These are phyloP conservation scores for Solanum etuberosum DNA, from an alignment of 257 asterid species.

Conservation along the genomic window DNA sequence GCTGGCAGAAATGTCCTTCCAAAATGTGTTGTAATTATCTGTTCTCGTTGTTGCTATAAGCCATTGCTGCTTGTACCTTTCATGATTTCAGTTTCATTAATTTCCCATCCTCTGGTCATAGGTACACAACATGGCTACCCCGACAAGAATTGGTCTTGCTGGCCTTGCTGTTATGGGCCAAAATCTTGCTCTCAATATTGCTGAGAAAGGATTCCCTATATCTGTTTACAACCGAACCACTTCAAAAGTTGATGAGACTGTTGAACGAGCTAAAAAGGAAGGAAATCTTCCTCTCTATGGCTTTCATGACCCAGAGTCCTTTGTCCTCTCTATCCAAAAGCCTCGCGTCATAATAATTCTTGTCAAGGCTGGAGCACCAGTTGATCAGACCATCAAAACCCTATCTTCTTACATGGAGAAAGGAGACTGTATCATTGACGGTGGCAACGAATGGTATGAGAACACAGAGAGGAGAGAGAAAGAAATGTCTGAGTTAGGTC, in stretches of 20 bases:
- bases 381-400: constrained; percentile 83
- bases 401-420: constrained; percentile 84
- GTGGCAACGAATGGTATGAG: constrained; percentile 99
- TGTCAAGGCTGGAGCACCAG: constrained; percentile 96
- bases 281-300: constrained; percentile 84
- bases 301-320: constrained; percentile 76
- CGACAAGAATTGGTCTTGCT: constrained; percentile 91
- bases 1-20: not conserved
- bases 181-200: constrained; percentile 94
- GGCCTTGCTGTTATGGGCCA: constrained; percentile 99
- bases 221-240: constrained; percentile 94
- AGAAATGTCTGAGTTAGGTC: constrained; percentile 60
- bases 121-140: constrained; percentile 43
- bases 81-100: not conserved
- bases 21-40: not conserved
- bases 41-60: not conserved
- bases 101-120: not conserved
- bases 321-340: constrained; percentile 80
- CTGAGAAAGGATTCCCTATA: constrained; percentile 94
- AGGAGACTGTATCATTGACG: constrained; percentile 92
- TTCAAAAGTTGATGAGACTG: constrained; percentile 91
- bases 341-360: constrained; percentile 93
- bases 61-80: not conserved
- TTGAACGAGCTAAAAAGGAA: constrained; percentile 76
- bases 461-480: constrained; percentile 94